Percentiles rank a stretch among this genome's conserved stretches.
Conservation (phyloP, 345 rosid genomes). For the Brassica rapa region DNA sequence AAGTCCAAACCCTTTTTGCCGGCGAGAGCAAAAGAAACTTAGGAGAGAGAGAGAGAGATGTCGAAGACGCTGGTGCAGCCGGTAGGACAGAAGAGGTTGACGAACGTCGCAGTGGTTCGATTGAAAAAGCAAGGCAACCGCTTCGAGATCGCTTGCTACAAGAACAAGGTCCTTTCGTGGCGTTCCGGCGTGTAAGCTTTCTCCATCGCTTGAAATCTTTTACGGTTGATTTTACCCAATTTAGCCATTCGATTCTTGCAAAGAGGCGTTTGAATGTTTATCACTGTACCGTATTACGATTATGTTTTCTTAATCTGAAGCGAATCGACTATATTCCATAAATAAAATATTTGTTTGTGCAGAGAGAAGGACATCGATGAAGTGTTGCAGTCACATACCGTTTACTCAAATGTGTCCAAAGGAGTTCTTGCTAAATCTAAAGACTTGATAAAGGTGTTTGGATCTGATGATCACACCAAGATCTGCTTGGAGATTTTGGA, state of each 20-base stretch:
- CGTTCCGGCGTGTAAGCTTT: constrained; percentile 89
- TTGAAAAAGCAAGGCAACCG: constrained; percentile 85
- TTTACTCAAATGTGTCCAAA: constrained; percentile 85
- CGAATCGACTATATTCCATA: neutral
- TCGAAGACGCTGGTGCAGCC: constrained; percentile 85
- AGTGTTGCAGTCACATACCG: constrained; percentile 93
- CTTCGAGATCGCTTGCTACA: constrained; percentile 97
- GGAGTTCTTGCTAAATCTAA: constrained; percentile 91
- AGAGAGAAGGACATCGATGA: constrained; percentile 97
- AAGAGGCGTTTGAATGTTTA: neutral
- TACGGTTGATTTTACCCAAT: neutral
- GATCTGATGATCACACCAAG: constrained; percentile 74
- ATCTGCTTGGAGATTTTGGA: constrained; percentile 93
- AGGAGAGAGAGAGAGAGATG: constrained; percentile 46
- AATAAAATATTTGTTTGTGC: constrained; percentile 25
- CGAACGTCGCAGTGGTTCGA: constrained; percentile 94
- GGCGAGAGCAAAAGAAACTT: too few relatives aligned
- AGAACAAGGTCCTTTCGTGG: constrained; percentile 99
- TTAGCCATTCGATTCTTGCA: neutral
- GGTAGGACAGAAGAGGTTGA: constrained; percentile 87
- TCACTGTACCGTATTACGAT: neutral
- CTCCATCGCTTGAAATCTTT: neutral
- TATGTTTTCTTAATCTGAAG: constrained; percentile 16
- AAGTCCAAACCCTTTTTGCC: too few relatives aligned
- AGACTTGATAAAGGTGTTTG: constrained; percentile 66